Percentiles rank a stretch among this genome's conserved stretches.
Evolutionary conservation across 495 filamentous ascomycete species (phyloP).

Genomic region (Trichoderma reesei): DNA sequence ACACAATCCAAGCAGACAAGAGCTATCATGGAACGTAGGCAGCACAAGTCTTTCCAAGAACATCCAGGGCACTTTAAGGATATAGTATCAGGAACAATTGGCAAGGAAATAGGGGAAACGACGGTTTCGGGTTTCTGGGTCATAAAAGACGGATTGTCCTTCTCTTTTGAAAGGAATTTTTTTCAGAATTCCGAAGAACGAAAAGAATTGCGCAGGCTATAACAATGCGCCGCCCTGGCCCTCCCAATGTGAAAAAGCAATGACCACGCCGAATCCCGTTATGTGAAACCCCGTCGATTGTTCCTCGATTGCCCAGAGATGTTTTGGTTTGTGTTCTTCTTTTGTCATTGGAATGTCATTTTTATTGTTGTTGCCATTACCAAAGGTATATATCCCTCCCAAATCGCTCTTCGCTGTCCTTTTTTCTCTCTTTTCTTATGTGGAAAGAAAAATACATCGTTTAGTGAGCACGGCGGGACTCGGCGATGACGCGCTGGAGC

Average conservation of each 20-base stretch:
- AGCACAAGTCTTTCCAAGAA: too few relatives aligned
- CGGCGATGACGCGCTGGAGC: constrained; percentile 92
- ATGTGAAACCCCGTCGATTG: neutral
- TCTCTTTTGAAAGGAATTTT: too few relatives aligned
- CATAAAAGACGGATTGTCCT: constrained; percentile 1
- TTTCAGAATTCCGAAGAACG: constrained; percentile 14
- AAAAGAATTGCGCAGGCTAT: constrained; percentile 20
- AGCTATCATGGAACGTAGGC: too few relatives aligned
- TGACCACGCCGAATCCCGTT: constrained; percentile 10
- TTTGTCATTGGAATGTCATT: neutral
- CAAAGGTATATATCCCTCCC: neutral
- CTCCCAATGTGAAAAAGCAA: too few relatives aligned
- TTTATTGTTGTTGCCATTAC: constrained; percentile 13
- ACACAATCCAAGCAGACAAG: too few relatives aligned
- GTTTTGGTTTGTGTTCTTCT: constrained; percentile 5
- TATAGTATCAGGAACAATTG: too few relatives aligned
- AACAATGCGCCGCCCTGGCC: too few relatives aligned
- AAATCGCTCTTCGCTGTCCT: too few relatives aligned
- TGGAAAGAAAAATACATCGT: constrained; percentile 3
- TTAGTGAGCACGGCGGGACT: constrained; percentile 80
- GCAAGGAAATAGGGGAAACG: too few relatives aligned
- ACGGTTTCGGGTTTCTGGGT: neutral
- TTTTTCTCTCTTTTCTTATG: neutral
- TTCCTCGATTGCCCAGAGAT: neutral
- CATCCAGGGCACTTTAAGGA: too few relatives aligned